Conservation (phyloP, 306 rosid genomes). For the Quercus bicolor region DNA sequence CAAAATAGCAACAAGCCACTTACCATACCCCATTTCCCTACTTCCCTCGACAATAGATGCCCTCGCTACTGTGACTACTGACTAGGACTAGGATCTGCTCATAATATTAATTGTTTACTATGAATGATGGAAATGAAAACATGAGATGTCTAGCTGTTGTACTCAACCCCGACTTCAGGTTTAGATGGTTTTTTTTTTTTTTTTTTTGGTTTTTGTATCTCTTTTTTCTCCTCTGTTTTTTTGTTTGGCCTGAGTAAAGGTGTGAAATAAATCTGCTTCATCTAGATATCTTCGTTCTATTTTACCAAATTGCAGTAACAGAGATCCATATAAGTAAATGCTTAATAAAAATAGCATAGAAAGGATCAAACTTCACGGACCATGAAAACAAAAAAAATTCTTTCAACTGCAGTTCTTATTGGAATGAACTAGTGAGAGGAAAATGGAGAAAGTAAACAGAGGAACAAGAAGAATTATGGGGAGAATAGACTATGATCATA, state of each 20-base stretch:
- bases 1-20: neutral
- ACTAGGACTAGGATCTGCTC: no score
- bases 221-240: neutral
- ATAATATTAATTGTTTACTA: no score
- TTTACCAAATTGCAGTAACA: neutral
- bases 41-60: neutral
- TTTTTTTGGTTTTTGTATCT: neutral
- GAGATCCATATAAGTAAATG: neutral
- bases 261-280: neutral
- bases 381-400: neutral
- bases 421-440: constrained; percentile 3
- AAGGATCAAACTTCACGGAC: neutral
- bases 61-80: neutral
- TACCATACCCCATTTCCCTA: neutral
- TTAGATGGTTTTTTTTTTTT: neutral
- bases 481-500: constrained; percentile 30
- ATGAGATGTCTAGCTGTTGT: no score
- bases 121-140: no score
- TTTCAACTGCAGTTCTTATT: neutral
- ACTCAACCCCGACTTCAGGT: neutral
- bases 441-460: constrained; percentile 16
- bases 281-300: neutral
- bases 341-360: neutral
- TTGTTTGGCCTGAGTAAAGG: neutral
- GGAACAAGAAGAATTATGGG: neutral